Evolutionary conservation across 164 flowering plant genomes (phyloP).

Genomic region (Annona cherimola): DNA sequence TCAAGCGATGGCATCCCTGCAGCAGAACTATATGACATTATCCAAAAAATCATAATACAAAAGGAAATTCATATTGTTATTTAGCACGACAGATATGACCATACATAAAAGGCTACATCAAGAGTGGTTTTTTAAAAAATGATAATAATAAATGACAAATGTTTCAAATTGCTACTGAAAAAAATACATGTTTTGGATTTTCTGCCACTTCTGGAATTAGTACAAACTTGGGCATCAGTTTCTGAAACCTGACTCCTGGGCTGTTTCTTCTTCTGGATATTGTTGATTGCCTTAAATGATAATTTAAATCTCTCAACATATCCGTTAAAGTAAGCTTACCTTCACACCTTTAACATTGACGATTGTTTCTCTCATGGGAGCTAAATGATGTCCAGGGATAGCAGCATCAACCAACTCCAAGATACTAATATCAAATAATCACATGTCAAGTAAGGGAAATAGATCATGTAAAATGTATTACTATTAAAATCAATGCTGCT

Average conservation of each 20-base stretch:
- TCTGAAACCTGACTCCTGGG: no score
- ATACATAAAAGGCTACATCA: no score
- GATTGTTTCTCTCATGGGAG: constrained; percentile 59
- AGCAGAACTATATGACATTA: neutral
- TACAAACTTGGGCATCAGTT: no score
- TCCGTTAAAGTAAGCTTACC: constrained; percentile 30
- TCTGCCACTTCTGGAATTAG: no score
- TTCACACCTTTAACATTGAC: constrained; percentile 74
- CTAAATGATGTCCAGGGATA: constrained; percentile 51
- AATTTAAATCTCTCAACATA: neutral
- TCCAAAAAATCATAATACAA: neutral
- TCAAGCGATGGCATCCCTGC: constrained; percentile 79
- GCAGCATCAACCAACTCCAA: constrained; percentile 99
- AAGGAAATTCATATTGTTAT: neutral
- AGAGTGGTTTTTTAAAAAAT: no score
- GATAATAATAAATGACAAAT: no score
- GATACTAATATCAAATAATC: constrained; percentile 37
- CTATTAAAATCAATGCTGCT: neutral
- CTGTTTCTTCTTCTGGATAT: neutral
- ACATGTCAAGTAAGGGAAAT: neutral
- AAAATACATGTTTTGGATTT: no score
- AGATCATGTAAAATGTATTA: neutral
- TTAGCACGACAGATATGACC: no score
- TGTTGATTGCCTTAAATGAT: neutral
- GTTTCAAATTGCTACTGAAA: no score